Conservation (phyloP, 164 flowering plant genomes). For the Platanus orientalis region DNA sequence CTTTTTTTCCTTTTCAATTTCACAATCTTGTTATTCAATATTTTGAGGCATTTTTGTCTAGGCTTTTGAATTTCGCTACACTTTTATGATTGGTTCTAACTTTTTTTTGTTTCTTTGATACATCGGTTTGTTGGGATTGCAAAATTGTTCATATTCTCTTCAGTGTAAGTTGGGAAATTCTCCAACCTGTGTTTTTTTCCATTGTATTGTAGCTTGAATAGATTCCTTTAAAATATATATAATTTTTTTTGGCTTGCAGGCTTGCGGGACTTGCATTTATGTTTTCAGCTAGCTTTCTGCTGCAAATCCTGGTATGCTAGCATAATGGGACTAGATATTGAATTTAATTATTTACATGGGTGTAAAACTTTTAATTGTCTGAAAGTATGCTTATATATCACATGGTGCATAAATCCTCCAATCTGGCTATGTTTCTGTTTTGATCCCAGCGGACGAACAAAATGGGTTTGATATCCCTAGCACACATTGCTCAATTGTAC, state of each 20-base stretch:
- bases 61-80: neutral
- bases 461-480: too few species aligned
- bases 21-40: too few species aligned
- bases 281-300: constrained; percentile 88
- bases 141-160: constrained; percentile 14
- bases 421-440: too few species aligned
- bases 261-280: constrained; percentile 96
- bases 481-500: too few species aligned
- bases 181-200: neutral
- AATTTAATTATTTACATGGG: too few species aligned
- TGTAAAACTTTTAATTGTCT: neutral
- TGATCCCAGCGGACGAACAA: too few species aligned
- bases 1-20: too few species aligned
- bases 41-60: neutral
- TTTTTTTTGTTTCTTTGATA: constrained; percentile 3
- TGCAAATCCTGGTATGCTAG: constrained; percentile 78
- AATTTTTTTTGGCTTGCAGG: constrained; percentile 38
- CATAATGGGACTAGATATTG: neutral
- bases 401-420: too few species aligned
- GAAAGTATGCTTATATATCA: too few species aligned
- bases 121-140: constrained; percentile 3
- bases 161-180: constrained; percentile 53
- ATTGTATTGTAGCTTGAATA: constrained; percentile 4
- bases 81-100: constrained; percentile 15
- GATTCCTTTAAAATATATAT: neutral